A percentile compares a stretch with the other conserved stretches of the same genome.
phyloP scores from a whole-genome alignment of 768 basidiomycete genomes.

The Leccinum boreale region DNA sequence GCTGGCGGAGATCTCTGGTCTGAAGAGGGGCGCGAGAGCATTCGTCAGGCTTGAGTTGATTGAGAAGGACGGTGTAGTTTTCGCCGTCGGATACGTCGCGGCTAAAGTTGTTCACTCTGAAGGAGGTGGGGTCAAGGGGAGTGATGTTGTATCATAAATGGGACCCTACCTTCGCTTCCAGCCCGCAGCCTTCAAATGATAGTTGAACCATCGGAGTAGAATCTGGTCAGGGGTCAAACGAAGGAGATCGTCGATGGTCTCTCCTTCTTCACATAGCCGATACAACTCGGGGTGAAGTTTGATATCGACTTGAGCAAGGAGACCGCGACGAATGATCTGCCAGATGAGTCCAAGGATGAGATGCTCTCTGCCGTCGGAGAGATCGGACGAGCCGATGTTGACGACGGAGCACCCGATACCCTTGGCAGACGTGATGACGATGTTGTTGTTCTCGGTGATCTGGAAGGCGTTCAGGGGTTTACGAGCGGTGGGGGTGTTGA shows the following conservation, averaged over 20 bases:
- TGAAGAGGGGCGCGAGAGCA: conserved; percentile 91
- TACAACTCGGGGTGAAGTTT: conserved; percentile 98
- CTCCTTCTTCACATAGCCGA: conserved; percentile 92
- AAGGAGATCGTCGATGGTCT: conserved; percentile 94
- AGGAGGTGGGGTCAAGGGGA: not conserved
- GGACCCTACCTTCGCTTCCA: conserved; percentile 73
- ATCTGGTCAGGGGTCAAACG: conserved; percentile 96
- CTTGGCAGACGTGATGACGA: conserved; percentile 97
- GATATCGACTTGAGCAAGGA: conserved; percentile 95
- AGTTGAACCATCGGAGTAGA: conserved; percentile 98
- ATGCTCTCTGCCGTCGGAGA: conserved; percentile 92
- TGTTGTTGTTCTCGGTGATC: conserved; percentile 99
- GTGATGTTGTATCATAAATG: too few species aligned
- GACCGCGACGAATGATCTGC: conserved; percentile 94
- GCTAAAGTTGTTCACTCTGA: conserved; percentile 94
- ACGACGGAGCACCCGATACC: conserved; percentile 98
- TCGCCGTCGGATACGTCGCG: conserved; percentile 96
- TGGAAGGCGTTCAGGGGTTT: conserved; percentile 97
- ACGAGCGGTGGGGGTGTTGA: conserved; percentile 79
- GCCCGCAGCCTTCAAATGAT: conserved; percentile 92
- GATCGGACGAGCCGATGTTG: conserved; percentile 93
- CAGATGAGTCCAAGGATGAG: conserved; percentile 97
- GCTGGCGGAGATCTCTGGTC: conserved; percentile 73
- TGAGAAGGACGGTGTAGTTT: conserved; percentile 94
- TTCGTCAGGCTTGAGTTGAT: conserved; percentile 92